Conservation (phyloP, 768 basidiomycete genomes). For the Tylopilus felleus region DNA sequence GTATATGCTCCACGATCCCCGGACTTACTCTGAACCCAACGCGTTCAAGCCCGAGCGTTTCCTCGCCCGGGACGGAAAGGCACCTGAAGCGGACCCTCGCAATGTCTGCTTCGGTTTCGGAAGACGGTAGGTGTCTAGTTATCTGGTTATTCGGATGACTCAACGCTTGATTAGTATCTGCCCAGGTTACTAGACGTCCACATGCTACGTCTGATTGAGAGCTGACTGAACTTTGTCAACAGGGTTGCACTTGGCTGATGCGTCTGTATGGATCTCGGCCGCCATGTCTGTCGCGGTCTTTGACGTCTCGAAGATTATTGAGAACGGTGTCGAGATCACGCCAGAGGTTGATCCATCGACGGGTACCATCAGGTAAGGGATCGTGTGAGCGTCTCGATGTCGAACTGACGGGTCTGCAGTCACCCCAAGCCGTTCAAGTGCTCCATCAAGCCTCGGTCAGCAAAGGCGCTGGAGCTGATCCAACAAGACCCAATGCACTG, state of each 20-base stretch:
- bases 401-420: conserved; percentile 26
- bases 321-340: conserved; percentile 45
- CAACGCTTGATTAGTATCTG: conserved; percentile 18
- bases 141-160: conserved; percentile 2
- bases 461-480: conserved; percentile 52
- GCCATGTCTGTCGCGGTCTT: conserved; percentile 47
- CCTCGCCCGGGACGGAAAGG: conserved; percentile 34
- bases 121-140: conserved; percentile 41
- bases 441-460: conserved; percentile 56
- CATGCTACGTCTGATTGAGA: conserved; percentile 18
- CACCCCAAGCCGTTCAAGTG: conserved; percentile 65
- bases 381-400: neutral
- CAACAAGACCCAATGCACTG: conserved; percentile 39
- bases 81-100: conserved; percentile 55
- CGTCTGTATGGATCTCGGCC: conserved; percentile 44
- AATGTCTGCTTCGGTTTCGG: conserved; percentile 69
- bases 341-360: conserved; percentile 56
- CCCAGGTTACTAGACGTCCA: conserved; percentile 20
- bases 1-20: conserved; percentile 32
- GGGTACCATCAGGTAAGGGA: conserved; percentile 58
- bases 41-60: conserved; percentile 61
- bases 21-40: conserved; percentile 50
- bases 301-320: conserved; percentile 42
- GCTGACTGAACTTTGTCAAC: conserved; percentile 20
- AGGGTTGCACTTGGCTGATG: conserved; percentile 51